Evolutionary conservation across 352 stramenopile genomes (phyloP), one percentile per base, ranked within the genome.

Genomic region (Paralagenidium karlingii): DNA sequence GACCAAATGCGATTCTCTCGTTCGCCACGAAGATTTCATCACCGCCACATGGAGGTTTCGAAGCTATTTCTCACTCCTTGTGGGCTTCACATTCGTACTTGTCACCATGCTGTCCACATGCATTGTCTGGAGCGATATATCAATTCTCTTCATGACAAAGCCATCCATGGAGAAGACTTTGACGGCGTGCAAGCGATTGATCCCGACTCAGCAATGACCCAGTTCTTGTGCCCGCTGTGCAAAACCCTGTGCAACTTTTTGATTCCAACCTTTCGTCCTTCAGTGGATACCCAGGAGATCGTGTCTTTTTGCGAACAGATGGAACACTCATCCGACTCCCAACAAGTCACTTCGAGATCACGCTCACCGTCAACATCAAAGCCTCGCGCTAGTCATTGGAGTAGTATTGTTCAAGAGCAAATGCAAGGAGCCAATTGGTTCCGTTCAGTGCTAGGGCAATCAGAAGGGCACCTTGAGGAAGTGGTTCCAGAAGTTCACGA

Each of bases 201-300:
- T 49, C 73, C 73, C 8, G 79, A 92, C 46, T 86, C 79, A 28
- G 65, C 71, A 8, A 92, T 92, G 79, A 92, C 71, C 5, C 79
- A 96, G 49, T 96, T 95, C 20, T 47, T 96, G 33, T 96, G 86
- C 42, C 86, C 86, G 8, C 43, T 96, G 36, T 96, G 86, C 55
- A 96, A 96, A 59, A 91, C 66, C 7, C 45, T 96, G 22, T 90
- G 78, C 49, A 96, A 96, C 46, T 87, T 94, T 32, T 53, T 96
- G 21, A 70, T 96, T 22, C 84, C 85, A 19, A 80, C 70, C 7
- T 70, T 68, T 6, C n/a, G n/a, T n/a, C n/a, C n/a, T n/a, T n/a
- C n/a, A n/a, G n/a, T n/a, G n/a, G 66, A 82, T 34, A 68, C 70
- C 22, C 30, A 8, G 3, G 22, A 16, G 22, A n/a, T n/a, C n/a